Evolutionary conservation across 768 basidiomycete genomes (phyloP), one percentile per base, ranked within the genome.

Genomic region (Ramaria rubella): DNA sequence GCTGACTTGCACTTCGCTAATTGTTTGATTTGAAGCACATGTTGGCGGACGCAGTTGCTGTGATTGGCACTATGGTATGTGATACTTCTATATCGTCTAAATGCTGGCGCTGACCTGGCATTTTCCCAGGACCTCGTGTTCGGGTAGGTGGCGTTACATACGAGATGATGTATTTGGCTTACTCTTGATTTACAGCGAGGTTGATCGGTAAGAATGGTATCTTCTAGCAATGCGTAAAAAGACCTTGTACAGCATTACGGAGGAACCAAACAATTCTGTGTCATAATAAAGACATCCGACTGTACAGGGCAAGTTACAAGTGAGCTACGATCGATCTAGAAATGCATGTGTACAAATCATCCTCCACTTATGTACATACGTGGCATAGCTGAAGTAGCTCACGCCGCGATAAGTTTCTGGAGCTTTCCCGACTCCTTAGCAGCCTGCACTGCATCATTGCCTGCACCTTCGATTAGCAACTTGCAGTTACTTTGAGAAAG

Each of bases 1-100:
- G 21, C 17, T 21, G 52, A 40, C 38, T 55, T 55, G 59, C 60
- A 33, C 60, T 76, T 74, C 74, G 65, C 72, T 75, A 65, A 70
- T 49, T n/a, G 1, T 60, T 17, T n/a, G 52, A 55, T 58, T 64
- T 63, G 43, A 68, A 84, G 86, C 90, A 92, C 72, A 87, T 88
- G 82, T 76, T 96, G 58, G 91, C 93, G 5, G 95, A 97, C 65
- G 94, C 88, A 42, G 95, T 99, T 49, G 86, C 95, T 48, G 88
- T 99, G 68, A 96, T 98, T 68, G 96, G 96, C 64, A 97, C 95
- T 45, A 94, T 96, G 94, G 92, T 86, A 67, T 62, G 81, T 72
- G 51, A 48, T 45, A 43, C 56, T 17, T 42, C 59, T 14, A 36
- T 54, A 21, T 60, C 19, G 44, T 31, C 54, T 1, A n/a, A 34